Conservation (phyloP, 2,329 filamentous ascomycete species). For the Fusarium napiforme region DNA sequence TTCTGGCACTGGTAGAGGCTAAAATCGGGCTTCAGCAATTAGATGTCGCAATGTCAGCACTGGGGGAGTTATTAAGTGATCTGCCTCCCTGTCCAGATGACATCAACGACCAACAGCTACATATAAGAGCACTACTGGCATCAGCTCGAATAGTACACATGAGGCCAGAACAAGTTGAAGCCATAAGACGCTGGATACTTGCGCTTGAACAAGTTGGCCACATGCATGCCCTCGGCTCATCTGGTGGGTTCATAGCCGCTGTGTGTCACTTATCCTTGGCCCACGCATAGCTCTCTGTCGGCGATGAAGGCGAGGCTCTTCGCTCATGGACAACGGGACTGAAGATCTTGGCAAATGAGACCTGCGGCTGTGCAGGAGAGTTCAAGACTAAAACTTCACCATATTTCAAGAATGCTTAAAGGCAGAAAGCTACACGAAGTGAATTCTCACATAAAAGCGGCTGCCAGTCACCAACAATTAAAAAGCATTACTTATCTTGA, state of each 20-base stretch:
- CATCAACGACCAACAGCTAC: conserved; percentile 45
- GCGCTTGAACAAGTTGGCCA: conserved; percentile 27
- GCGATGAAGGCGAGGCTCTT: conserved; percentile 20
- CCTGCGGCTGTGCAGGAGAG: no score
- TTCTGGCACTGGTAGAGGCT: conserved; percentile 38
- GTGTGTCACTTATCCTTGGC: conserved; percentile 44
- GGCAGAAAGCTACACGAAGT: no score
- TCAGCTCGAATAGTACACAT: conserved; percentile 39
- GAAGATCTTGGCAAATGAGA: conserved; percentile 34
- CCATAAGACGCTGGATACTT: conserved; percentile 30
- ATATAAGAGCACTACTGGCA: conserved; percentile 45
- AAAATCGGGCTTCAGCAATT: conserved; percentile 32
- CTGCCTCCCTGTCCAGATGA: conserved; percentile 39
- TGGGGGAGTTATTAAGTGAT: conserved; percentile 17
- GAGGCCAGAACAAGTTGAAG: background rate
- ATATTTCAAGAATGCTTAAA: no score
- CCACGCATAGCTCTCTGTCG: conserved; percentile 37
- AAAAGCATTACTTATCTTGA: no score
- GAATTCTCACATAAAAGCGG: no score
- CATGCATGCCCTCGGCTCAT: conserved; percentile 32
- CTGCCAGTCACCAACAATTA: no score
- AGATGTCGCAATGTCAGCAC: conserved; percentile 21
- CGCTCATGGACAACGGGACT: conserved; percentile 40
- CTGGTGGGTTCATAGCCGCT: conserved; percentile 38
- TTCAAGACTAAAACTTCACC: no score